Evolutionary conservation across 306 rosid genomes (phyloP), one percentile per base, ranked within the genome.

Genomic region (Parietaria judaica): DNA sequence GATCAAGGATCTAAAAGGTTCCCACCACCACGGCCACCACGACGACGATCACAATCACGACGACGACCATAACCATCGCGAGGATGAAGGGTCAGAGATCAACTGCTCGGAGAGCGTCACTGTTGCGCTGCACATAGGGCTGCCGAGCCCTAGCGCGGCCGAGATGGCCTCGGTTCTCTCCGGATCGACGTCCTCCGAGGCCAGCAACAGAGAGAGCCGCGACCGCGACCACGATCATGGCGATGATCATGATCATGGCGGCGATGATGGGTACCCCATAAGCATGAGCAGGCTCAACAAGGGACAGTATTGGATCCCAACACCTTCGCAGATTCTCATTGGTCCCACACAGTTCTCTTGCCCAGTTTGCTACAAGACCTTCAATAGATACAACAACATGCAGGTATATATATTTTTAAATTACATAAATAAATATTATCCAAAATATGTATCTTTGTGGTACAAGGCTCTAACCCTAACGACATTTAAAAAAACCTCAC

Each of bases 341-440:
- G 95, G 98, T 72, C 96, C 96, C 7, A 91, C 98, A 0, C 98
- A 91, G 77, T 91, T 91, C 61, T 91, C 96, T 66, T 91, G 98
- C 80, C 96, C 98, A 63, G 96, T 91, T 81, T 91, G 98, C 72
- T 88, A 74, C 84, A 91, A 91, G 78, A 85, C 92, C 65, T 91
- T 91, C 88, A 91, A 91, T 72, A 84, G 98, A 86, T 91, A 88
- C 84, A 91, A 91, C 87, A 91, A 91, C 87, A 91, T 91, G 98
- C 98, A 91, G 91, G 98, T 87, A 59, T 13, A 12, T 37, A 9
- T 14, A 43, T 31, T 65, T 7, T 35, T 23, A 23, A 23, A 23
- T 23, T 23, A 23, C 31, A 23, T 23, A 23, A 23, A 23, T 23
- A 23, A 23, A 0, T 23, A 23, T 23, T 23, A 23, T 23, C 31